Conservation (phyloP, 148 eudicot species). For the Selenicereus undatus region DNA sequence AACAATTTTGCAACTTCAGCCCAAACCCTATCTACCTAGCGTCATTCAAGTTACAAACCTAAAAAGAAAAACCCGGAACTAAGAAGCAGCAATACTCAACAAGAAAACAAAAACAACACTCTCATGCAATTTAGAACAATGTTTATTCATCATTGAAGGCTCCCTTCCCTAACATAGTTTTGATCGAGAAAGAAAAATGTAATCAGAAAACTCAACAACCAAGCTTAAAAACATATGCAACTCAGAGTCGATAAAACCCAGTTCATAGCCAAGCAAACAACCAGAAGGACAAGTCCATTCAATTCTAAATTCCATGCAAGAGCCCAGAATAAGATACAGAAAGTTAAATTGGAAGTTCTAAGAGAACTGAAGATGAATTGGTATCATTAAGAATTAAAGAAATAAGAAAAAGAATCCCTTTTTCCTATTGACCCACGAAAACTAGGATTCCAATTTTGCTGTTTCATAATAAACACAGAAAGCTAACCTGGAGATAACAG, state of each 20-base stretch:
- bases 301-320: background rate
- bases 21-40: background rate
- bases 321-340: background rate
- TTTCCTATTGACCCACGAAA: background rate
- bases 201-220: background rate
- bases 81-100: background rate
- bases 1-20: background rate
- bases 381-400: background rate
- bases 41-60: background rate
- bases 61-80: background rate
- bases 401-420: background rate
- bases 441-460: background rate
- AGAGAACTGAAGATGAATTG: background rate
- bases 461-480: constrained; percentile 15
- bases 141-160: background rate
- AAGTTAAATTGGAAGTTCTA: background rate
- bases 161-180: background rate
- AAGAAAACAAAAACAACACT: background rate
- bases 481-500: constrained; percentile 34
- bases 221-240: background rate
- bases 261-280: background rate
- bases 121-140: constrained; percentile 15
- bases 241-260: background rate
- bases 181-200: background rate
- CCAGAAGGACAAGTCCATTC: background rate